Evolutionary conservation across 2,329 filamentous ascomycete species (phyloP).

Genomic region (Hymenoscyphus salicellus): DNA sequence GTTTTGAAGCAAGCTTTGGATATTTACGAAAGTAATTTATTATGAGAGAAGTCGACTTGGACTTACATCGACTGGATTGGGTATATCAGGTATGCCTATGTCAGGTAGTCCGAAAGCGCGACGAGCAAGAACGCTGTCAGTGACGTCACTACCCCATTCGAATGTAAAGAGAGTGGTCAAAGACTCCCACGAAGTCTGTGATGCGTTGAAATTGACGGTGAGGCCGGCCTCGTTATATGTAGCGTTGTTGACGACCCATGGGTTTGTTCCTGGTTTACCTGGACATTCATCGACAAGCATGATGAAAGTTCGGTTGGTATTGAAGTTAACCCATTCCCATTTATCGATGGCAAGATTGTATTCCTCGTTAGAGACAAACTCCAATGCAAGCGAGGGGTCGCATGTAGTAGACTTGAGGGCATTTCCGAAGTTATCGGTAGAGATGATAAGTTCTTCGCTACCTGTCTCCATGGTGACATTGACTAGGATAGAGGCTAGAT

Average conservation of each 20-base stretch:
- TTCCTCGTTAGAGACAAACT: conserved; percentile 1
- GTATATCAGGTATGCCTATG: too few relatives aligned
- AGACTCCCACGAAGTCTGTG: conserved; percentile 7
- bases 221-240: conserved; percentile 2
- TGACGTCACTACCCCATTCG: conserved; percentile 2
- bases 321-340: conserved; percentile 11
- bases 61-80: too few relatives aligned
- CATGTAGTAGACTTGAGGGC: conserved; percentile 2
- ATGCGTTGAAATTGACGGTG: conserved; percentile 4
- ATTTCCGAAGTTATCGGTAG: conserved; percentile 6
- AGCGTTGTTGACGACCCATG: conserved; percentile 8
- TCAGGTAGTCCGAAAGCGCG: background rate
- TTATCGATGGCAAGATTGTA: conserved; percentile 5
- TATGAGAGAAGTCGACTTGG: too few relatives aligned
- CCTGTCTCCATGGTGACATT: conserved; percentile 10
- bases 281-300: conserved; percentile 8
- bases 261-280: conserved; percentile 8
- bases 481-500: conserved; percentile 5
- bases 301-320: conserved; percentile 9
- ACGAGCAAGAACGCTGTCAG: conserved; percentile 3
- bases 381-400: conserved; percentile 4
- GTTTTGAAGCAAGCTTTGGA: too few relatives aligned
- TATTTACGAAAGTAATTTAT: too few relatives aligned
- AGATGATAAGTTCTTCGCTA: conserved; percentile 4
- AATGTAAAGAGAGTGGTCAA: conserved; percentile 7